Conservation (phyloP, 23 red algal genomes). For the Agarophyton chilense region DNA sequence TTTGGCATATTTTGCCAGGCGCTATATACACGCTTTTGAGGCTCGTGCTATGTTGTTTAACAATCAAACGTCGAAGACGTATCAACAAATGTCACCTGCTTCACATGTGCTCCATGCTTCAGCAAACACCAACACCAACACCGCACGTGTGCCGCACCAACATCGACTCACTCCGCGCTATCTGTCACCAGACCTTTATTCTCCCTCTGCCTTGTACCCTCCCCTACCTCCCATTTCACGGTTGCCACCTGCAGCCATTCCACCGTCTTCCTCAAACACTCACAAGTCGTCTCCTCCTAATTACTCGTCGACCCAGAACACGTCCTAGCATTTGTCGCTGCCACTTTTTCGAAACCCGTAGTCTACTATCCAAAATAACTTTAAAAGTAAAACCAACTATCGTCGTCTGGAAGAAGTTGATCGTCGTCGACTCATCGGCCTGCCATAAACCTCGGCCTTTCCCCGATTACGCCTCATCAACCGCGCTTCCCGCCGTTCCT, state of each 20-base stretch:
- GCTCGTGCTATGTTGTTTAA: background rate
- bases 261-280: background rate
- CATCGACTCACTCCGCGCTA: background rate
- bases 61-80: background rate
- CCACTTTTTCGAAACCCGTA: too few species aligned
- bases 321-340: background rate
- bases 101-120: background rate
- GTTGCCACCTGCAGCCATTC: background rate
- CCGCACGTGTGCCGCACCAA: background rate
- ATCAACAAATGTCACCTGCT: background rate
- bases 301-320: background rate
- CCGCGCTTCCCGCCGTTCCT: slow-evolving; percentile 79
- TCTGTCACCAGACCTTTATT: background rate
- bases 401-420: slow-evolving; percentile 17
- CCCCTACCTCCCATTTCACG: background rate
- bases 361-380: too few species aligned
- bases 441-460: slow-evolving; percentile 31
- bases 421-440: slow-evolving; percentile 9
- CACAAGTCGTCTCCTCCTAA: background rate
- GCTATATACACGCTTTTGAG: background rate
- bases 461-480: slow-evolving; percentile 70
- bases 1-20: background rate
- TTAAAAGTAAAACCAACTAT: background rate
- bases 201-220: background rate
- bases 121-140: background rate